phyloP scores from a whole-genome alignment of 176 grass and related monocot genomes.

The Eragrostis nindensis region DNA sequence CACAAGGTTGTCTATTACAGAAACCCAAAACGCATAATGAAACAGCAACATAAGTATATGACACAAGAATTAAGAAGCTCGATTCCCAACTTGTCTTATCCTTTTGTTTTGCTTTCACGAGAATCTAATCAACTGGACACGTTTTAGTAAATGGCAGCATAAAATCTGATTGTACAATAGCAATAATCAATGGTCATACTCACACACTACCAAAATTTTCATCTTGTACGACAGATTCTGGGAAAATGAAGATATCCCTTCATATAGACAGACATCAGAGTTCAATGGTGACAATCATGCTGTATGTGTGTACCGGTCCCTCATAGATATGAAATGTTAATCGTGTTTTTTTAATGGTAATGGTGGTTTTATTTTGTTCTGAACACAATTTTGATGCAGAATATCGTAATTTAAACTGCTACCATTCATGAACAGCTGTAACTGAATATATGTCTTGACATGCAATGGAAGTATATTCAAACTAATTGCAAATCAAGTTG shows the following conservation, averaged over 20 bases:
- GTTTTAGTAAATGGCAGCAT: not conserved
- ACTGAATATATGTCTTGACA: not conserved
- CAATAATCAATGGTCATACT: not conserved
- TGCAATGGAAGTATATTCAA: not conserved
- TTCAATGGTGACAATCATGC: not conserved
- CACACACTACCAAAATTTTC: slow-evolving; percentile 19
- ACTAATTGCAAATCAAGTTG: not conserved
- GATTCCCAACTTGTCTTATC: not conserved
- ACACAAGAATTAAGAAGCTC: slow-evolving; percentile 4
- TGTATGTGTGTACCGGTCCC: not conserved
- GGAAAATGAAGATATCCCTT: slow-evolving; percentile 6
- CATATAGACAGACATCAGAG: not conserved
- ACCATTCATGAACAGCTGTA: slow-evolving; percentile 5
- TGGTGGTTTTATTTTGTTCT: not conserved
- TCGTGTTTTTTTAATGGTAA: no score
- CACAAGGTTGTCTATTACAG: not conserved
- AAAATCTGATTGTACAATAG: not conserved
- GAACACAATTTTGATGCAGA: slow-evolving; percentile 14
- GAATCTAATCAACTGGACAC: not conserved
- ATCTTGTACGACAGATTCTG: not conserved
- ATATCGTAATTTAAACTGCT: not conserved
- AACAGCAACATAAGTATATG: slow-evolving; percentile 7
- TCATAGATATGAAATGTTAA: slow-evolving; percentile 17
- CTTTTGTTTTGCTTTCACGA: not conserved
- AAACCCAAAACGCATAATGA: not conserved